A percentile compares a stretch with the other conserved stretches of the same genome.
These are phyloP conservation scores for Citrullus colocynthis DNA, from an alignment of 306 rosid genomes.

Conservation along the genomic window DNA sequence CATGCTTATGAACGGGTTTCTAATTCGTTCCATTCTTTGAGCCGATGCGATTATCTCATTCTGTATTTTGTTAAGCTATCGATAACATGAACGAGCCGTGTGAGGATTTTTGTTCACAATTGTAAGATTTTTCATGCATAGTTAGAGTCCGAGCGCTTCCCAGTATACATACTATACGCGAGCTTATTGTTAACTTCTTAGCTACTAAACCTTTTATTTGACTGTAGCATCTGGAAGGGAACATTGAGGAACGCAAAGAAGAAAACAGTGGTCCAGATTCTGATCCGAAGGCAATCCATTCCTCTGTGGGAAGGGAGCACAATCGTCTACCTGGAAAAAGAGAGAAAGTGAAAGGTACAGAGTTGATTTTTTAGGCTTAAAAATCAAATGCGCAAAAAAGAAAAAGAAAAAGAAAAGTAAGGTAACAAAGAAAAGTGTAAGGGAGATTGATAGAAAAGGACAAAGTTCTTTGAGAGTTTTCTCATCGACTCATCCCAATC, in stretches of 20 bases:
- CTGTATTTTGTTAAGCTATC: not conserved
- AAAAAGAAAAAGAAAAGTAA: not conserved
- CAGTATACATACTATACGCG: not conserved
- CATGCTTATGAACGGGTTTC: not conserved
- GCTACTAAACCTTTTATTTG: constrained; percentile 10
- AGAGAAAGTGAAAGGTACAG: constrained; percentile 58
- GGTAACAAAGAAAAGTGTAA: not conserved
- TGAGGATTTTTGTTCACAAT: not conserved
- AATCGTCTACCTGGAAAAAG: constrained; percentile 33
- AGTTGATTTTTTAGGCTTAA: constrained; percentile 11
- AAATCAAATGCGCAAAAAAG: constrained; percentile 1
- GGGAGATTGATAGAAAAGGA: constrained; percentile 3
- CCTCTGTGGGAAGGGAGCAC: constrained; percentile 15
- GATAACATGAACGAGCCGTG: not conserved
- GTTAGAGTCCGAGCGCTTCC: not conserved
- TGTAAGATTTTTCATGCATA: not conserved
- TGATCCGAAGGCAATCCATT: constrained; percentile 23
- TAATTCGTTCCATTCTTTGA: not conserved
- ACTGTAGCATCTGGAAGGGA: constrained; percentile 48
- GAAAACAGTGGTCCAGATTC: constrained; percentile 65
- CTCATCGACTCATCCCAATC: constrained; percentile 7
- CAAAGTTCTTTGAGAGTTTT: not conserved
- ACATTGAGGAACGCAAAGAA: constrained; percentile 37
- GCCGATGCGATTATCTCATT: not conserved
- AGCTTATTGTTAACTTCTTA: not conserved